phyloP scores from a whole-genome alignment of 75 land plant genomes.

The Gnetum montanum region DNA sequence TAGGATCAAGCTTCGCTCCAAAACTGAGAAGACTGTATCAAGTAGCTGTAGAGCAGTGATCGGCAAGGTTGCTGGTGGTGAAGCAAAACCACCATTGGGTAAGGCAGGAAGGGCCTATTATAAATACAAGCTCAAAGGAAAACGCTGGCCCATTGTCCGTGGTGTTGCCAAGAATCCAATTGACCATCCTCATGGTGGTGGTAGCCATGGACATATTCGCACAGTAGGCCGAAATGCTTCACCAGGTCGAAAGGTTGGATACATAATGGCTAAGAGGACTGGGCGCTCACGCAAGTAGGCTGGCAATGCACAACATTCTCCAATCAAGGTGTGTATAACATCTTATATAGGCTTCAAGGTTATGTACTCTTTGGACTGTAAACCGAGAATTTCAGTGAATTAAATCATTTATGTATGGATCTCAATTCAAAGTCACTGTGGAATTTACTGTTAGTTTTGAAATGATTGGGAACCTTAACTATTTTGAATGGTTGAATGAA shows the following conservation, averaged over 20 bases:
- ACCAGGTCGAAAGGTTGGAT: constrained; percentile 63
- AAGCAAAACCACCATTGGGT: constrained; percentile 44
- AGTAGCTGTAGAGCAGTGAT: constrained; percentile 48
- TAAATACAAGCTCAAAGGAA: constrained; percentile 44
- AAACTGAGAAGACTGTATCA: constrained; percentile 44
- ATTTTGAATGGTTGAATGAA: too few species aligned
- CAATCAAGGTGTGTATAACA: too few species aligned
- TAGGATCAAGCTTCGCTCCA: constrained; percentile 53
- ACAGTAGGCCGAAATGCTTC: constrained; percentile 50
- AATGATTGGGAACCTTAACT: too few species aligned
- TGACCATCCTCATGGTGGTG: constrained; percentile 60
- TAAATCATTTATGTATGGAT: too few species aligned
- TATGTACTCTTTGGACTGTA: too few species aligned
- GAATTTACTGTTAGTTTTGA: too few species aligned
- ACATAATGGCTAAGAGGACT: constrained; percentile 55
- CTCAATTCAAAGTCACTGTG: too few species aligned
- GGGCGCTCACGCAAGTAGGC: too few species aligned
- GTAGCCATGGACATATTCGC: constrained; percentile 48
- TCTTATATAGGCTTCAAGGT: too few species aligned
- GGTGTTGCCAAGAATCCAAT: constrained; percentile 57
- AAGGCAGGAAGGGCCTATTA: constrained; percentile 49
- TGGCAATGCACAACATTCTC: too few species aligned
- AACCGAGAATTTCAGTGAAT: too few species aligned
- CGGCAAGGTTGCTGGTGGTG: constrained; percentile 53
- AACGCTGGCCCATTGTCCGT: constrained; percentile 49